Evolutionary conservation across 495 filamentous ascomycete species (phyloP), one percentile per base, ranked within the genome.

Genomic region (Penicillium lividum): DNA sequence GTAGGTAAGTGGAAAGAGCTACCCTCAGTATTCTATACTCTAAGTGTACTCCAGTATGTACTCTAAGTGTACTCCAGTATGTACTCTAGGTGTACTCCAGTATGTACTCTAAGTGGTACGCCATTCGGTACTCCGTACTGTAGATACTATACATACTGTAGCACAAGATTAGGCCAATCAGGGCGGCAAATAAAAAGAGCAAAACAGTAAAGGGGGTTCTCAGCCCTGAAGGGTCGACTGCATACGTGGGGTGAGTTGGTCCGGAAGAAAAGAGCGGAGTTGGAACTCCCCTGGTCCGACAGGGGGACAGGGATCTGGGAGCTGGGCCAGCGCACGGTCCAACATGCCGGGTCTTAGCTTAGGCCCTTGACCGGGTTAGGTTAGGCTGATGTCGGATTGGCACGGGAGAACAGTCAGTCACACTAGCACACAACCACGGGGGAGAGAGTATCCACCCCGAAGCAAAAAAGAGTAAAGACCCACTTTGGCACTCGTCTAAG

Each of bases 371-470:
- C 57, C 58, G 63, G 56, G 43, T 53, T 60, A 63, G 56, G 43
- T 53, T 60, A 63, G 64, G 64, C 64, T 64, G 63, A 66, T 56
- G 49, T 63, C 64, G 64, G 64, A 67, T 58, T 64, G 56, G 64
- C 66, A 67, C 63, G 62, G 62, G 66, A 66, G 66, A 64, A 59
- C 63, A 66, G 63, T 59, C 63, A 66, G 63, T 59, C 60, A 54
- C 66, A 64, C 66, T 68, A 66, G 59, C 52, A 57, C 49, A 61
- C 57, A 56, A 62, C 63, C 66, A 68, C 66, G 66, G 66, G 64
- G 38, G 66, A 22, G 59, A 44, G 33, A 22, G 22, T 22, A 22
- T 29, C 60, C 60, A 60, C 59, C 61, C 64, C 61, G 36, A 45
- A 22, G 22, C 22, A 22, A 22, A 22, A 22, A 22, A 22, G 22